Percentiles rank a stretch among this genome's conserved stretches.
Conservation (phyloP, 352 stramenopile genomes). For the Pythium oligandrum region DNA sequence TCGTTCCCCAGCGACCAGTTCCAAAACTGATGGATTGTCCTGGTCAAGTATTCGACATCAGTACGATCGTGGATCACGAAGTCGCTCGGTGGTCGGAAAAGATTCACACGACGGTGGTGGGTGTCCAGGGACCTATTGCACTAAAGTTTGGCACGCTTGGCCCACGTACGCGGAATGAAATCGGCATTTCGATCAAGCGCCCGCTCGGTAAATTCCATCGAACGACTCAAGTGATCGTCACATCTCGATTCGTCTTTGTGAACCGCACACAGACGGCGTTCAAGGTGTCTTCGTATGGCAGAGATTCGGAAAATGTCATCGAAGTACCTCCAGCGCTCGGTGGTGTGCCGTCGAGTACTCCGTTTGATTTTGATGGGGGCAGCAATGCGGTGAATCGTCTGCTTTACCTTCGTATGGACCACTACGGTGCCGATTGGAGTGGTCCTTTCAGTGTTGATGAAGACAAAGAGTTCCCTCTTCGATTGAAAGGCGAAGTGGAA, state of each 20-base stretch:
- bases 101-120: conserved; percentile 81
- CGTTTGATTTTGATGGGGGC: conserved; percentile 70
- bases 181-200: conserved; percentile 84
- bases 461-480: conserved; percentile 83
- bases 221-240: conserved; percentile 83
- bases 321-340: conserved; percentile 35
- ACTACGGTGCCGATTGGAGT: conserved; percentile 73
- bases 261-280: conserved; percentile 78
- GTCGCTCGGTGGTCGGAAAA: conserved; percentile 83
- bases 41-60: conserved; percentile 80
- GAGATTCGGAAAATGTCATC: conserved; percentile 55
- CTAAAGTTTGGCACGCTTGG: conserved; percentile 75
- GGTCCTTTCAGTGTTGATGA: conserved; percentile 75
- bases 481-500: conserved; percentile 55
- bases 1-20: conserved; percentile 61
- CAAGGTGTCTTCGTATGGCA: conserved; percentile 66
- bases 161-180: conserved; percentile 63
- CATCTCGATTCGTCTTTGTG: conserved; percentile 82
- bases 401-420: conserved; percentile 74
- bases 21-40: conserved; percentile 83
- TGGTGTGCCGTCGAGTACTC: conserved; percentile 15
- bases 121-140: conserved; percentile 75
- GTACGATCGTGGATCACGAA: conserved; percentile 81
- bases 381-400: conserved; percentile 46
- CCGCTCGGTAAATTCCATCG: conserved; percentile 83